Percentiles rank a stretch among this genome's conserved stretches.
These are phyloP conservation scores for Agastache rugosa DNA, from an alignment of 257 asterid species.

Conservation along the genomic window DNA sequence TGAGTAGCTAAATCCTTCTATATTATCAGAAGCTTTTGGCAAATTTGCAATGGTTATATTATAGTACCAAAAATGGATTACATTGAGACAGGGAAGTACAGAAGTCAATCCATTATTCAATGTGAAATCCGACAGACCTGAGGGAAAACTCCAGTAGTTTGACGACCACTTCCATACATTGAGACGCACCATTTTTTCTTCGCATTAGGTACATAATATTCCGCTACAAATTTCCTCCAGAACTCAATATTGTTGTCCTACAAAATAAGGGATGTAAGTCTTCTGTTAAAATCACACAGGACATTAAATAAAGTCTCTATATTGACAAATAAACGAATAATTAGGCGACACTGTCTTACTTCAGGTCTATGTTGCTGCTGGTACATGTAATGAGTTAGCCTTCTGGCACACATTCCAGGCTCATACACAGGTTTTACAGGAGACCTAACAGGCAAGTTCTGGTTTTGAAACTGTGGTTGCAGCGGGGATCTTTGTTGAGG, in stretches of 20 bases:
- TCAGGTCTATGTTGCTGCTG: slow-evolving; percentile 98
- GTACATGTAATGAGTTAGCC: slow-evolving; percentile 93
- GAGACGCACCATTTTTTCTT: slow-evolving; percentile 99
- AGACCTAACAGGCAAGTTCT: slow-evolving; percentile 64
- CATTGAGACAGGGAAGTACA: slow-evolving; percentile 27
- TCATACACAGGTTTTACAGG: slow-evolving; percentile 79
- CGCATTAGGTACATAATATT: slow-evolving; percentile 89
- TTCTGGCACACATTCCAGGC: slow-evolving; percentile 97
- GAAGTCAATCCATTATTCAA: slow-evolving; percentile 23
- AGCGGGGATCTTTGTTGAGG: slow-evolving; percentile 83
- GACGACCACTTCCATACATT: slow-evolving; percentile 97
- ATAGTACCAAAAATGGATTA: slow-evolving; percentile 33
- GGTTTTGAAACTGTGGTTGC: slow-evolving; percentile 70
- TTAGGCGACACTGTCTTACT: slow-evolving; percentile 47
- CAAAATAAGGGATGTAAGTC: slow-evolving; percentile 36
- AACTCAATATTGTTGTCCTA: slow-evolving; percentile 90
- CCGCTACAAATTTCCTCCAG: slow-evolving; percentile 92
- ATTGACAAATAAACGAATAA: background rate
- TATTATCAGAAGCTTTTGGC: slow-evolving; percentile 10
- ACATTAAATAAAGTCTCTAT: background rate
- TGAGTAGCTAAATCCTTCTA: background rate
- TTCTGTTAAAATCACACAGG: slow-evolving; percentile 16
- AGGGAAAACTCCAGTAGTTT: slow-evolving; percentile 90
- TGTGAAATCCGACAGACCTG: slow-evolving; percentile 65
- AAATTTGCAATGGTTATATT: background rate